These are phyloP conservation scores for Triadica sebifera DNA, from an alignment of 345 rosid species.

Conservation along the genomic window DNA sequence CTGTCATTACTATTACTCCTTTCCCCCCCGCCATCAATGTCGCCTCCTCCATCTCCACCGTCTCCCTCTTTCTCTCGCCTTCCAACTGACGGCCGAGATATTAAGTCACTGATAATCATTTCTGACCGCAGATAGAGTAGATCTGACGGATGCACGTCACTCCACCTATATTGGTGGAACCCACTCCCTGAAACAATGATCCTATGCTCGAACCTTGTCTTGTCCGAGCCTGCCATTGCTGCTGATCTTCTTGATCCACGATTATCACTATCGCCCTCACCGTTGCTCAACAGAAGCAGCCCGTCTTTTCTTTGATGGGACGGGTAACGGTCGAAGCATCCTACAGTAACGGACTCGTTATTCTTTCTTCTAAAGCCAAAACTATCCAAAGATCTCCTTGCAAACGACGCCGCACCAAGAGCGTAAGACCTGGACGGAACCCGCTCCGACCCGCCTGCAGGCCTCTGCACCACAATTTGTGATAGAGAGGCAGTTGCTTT, in stretches of 20 bases:
- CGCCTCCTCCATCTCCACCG: background rate
- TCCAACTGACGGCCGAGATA: constrained; percentile 12
- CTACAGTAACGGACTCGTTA: constrained; percentile 31
- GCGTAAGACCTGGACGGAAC: background rate
- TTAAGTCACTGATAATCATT: constrained; percentile 53
- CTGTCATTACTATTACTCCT: constrained; percentile 42
- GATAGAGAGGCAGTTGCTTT: constrained; percentile 7
- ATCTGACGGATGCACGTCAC: constrained; percentile 77
- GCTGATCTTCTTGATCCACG: background rate
- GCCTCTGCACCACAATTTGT: constrained; percentile 4
- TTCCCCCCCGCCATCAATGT: background rate
- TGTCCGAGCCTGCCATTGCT: background rate
- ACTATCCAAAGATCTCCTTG: constrained; percentile 56
- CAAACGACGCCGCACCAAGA: constrained; percentile 22
- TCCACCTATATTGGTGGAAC: constrained; percentile 52
- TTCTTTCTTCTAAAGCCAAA: constrained; percentile 25
- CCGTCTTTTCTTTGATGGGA: constrained; percentile 55
- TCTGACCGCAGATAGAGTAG: constrained; percentile 64
- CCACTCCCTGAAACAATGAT: constrained; percentile 54
- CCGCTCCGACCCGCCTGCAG: background rate
- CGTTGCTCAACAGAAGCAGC: constrained; percentile 38
- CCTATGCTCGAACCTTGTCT: constrained; percentile 60
- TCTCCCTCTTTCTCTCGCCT: constrained; percentile 13
- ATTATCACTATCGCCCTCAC: background rate
- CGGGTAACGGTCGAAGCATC: constrained; percentile 46